Evolutionary conservation across 345 rosid species (phyloP).

Genomic region (Lumnitzera littorea): DNA sequence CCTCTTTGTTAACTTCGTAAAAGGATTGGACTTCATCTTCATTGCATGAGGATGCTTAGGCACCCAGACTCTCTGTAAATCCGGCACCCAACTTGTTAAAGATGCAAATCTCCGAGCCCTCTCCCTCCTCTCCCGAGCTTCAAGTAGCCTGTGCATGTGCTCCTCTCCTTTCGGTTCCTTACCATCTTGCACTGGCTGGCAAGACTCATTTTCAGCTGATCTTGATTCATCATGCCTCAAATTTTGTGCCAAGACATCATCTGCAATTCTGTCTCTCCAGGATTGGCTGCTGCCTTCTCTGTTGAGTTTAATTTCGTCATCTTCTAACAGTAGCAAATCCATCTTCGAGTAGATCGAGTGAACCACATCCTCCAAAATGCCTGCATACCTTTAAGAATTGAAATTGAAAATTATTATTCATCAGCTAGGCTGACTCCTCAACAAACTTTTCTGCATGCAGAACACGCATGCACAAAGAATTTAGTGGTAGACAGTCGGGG

Average conservation of each 20-base stretch:
- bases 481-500: no score
- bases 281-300: slow-evolving; percentile 73
- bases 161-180: slow-evolving; percentile 21
- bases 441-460: no score
- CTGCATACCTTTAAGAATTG: slow-evolving; percentile 45
- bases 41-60: slow-evolving; percentile 45
- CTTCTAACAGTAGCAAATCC: slow-evolving; percentile 64
- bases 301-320: slow-evolving; percentile 51
- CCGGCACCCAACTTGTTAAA: slow-evolving; percentile 78
- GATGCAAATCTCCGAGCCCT: slow-evolving; percentile 76
- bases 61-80: slow-evolving; percentile 89
- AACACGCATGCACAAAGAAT: no score
- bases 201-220: slow-evolving; percentile 27
- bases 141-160: slow-evolving; percentile 36
- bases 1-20: slow-evolving; percentile 41
- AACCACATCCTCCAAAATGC: slow-evolving; percentile 55
- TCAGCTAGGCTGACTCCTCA: no score
- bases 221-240: slow-evolving; percentile 13
- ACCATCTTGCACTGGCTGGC: slow-evolving; percentile 15
- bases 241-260: slow-evolving; percentile 27
- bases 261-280: slow-evolving; percentile 27
- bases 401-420: slow-evolving; percentile 3
- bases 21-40: slow-evolving; percentile 25
- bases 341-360: slow-evolving; percentile 53
- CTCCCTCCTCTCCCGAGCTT: slow-evolving; percentile 71